These are phyloP conservation scores for Pythium sp. DNA, from an alignment of 352 stramenopile genomes.

Conservation along the genomic window DNA sequence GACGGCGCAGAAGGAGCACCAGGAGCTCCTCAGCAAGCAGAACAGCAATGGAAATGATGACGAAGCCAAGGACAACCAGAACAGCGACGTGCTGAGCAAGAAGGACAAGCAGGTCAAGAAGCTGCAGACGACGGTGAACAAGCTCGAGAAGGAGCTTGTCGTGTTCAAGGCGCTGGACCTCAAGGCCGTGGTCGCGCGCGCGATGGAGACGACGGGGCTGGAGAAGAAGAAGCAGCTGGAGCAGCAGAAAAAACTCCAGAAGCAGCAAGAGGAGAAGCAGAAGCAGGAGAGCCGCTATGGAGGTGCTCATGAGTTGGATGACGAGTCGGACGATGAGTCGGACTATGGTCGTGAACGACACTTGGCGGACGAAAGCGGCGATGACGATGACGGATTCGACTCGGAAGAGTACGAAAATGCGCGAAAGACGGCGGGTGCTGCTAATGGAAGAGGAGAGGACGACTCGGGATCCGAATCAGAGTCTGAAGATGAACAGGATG, in stretches of 20 bases:
- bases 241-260: conserved; percentile 17
- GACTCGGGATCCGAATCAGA: conserved; percentile 10
- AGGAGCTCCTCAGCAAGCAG: not conserved
- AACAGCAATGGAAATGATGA: not conserved
- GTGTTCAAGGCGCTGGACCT: conserved; percentile 57
- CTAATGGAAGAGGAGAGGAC: conserved; percentile 1
- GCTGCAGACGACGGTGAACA: conserved; percentile 32
- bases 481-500: not conserved
- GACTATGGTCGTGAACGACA: conserved; percentile 5
- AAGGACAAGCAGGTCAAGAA: conserved; percentile 43
- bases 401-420: conserved; percentile 39
- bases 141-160: conserved; percentile 53
- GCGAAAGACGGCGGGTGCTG: not conserved
- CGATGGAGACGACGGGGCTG: conserved; percentile 45
- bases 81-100: conserved; percentile 26
- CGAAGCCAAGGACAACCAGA: conserved; percentile 4
- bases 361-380: conserved; percentile 19
- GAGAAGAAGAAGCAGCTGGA: conserved; percentile 23
- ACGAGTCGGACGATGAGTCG: conserved; percentile 16
- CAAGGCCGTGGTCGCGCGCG: conserved; percentile 39
- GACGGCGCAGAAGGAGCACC: conserved; percentile 1
- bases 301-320: conserved; percentile 3
- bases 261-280: conserved; percentile 18
- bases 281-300: conserved; percentile 12
- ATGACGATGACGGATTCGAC: conserved; percentile 41